These are phyloP conservation scores for Suhomyces kilbournensis DNA, from an alignment of 805 yeast species.

Conservation along the genomic window DNA sequence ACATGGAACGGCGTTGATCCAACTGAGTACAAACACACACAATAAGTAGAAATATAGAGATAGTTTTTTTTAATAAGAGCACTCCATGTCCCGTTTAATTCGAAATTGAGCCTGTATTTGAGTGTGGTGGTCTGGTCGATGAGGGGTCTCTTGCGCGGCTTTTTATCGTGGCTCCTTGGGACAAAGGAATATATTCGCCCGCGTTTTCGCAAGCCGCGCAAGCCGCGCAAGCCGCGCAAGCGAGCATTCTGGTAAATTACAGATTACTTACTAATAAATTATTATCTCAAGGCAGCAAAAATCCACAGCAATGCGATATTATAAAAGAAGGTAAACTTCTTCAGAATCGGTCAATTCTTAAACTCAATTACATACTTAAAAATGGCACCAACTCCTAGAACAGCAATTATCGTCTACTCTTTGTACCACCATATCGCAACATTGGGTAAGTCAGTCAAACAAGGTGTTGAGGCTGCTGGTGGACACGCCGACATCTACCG, in stretches of 20 bases:
- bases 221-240: not conserved
- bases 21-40: slow-evolving; percentile 17
- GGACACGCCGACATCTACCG: slow-evolving; percentile 63
- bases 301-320: not conserved
- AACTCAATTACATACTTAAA: not conserved
- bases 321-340: not conserved
- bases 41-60: not conserved
- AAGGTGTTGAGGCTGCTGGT: slow-evolving; percentile 70
- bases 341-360: not conserved
- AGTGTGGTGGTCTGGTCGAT: not conserved
- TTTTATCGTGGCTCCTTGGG: not conserved
- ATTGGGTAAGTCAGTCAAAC: slow-evolving; percentile 62
- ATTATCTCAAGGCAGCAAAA: not conserved
- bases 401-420: slow-evolving; percentile 56
- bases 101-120: not conserved
- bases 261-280: not conserved
- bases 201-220: not conserved
- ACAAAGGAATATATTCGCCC: not conserved
- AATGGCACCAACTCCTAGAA: slow-evolving; percentile 14
- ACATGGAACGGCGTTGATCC: slow-evolving; percentile 37
- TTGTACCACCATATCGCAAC: slow-evolving; percentile 71
- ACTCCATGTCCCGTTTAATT: not conserved
- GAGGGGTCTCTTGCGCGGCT: not conserved
- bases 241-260: not conserved
- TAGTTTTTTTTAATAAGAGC: not conserved